Base-by-base conservation (phyloP, 352 stramenopile genomes). In the Saprolegnia parasitica region DNA sequence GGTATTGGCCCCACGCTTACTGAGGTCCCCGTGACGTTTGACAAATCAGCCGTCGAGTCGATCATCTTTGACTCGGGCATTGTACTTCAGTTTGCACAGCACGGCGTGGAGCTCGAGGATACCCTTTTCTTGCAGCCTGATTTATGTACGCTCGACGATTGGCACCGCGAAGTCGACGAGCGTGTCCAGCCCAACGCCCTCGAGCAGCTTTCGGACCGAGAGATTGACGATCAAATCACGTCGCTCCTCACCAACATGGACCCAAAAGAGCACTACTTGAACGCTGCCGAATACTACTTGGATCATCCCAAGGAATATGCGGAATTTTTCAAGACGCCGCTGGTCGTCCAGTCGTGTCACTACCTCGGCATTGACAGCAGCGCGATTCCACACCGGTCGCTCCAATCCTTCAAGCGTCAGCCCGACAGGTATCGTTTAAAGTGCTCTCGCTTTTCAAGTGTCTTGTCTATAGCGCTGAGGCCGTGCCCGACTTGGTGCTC, bases 401-500 rank as follows among this genome's bases (percentile, higher is more conserved):
- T 67, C 11, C 21, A 67, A 13, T 67, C 35, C 1, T 67, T 67
- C 32, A 23, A 42, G 35, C 58, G 37, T 4, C 37, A 67, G 15
- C 58, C 42, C 42, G 42, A 49, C 42, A 49, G 42, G 42, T 49
- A 49, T n/a, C 13, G 18, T 10, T n/a, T 3, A 3, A 4, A 4
- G 3, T 4, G 3, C 13, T 15, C 4, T n/a, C 42, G 3, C 18
- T n/a, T n/a, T 49, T 49, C 42, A 11, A 15, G 10, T n/a, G 3
- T n/a, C 1, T 6, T 35, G 29, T 35, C 42, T n/a, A n/a, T n/a
- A 49, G 50, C 20, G 58, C 58, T 0, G 42, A 54, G 5, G 58
- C 54, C 13, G 58, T 67, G 40, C 58, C 42, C n/a, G 58, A 67
- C 13, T 55, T 67, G 58, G 58, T 67, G 58, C 37, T 40, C n/a